phyloP scores from a whole-genome alignment of 805 yeast species.

The Wickerhamiella australiensis region DNA sequence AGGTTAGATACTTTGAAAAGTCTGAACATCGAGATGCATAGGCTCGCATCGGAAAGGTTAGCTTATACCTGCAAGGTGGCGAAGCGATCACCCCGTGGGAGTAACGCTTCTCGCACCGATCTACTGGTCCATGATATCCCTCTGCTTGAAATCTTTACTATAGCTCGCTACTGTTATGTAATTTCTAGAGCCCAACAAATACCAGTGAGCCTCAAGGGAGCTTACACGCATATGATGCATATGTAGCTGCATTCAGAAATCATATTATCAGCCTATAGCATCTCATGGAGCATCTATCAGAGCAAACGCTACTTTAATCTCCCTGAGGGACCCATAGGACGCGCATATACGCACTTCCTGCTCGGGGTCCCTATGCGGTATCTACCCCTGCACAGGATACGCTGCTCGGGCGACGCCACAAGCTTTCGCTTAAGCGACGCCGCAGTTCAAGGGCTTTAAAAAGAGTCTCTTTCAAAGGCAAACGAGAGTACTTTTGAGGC shows the following conservation, averaged over 20 bases:
- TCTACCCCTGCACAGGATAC: slow-evolving; percentile 1
- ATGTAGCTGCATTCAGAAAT: background rate
- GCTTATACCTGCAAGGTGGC: slow-evolving; percentile 1
- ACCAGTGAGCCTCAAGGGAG: too few species aligned
- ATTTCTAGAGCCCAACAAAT: background rate
- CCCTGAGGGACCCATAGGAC: background rate
- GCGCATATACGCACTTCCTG: background rate
- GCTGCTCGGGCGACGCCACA: slow-evolving; percentile 1
- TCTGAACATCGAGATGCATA: background rate
- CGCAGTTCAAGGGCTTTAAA: background rate
- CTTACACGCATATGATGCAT: background rate
- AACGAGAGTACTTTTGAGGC: too few species aligned
- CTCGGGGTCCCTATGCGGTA: background rate
- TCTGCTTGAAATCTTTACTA: too few species aligned
- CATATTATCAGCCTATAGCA: background rate
- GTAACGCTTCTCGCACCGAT: background rate
- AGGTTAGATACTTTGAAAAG: too few species aligned
- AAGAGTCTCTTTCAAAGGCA: too few species aligned
- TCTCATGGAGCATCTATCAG: background rate
- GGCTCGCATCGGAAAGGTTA: slow-evolving; percentile 1
- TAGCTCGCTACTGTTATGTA: background rate
- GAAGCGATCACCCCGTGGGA: background rate
- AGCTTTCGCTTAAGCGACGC: slow-evolving; percentile 3
- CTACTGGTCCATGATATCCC: too few species aligned
- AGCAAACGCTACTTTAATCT: background rate